Base-by-base conservation (phyloP, 495 filamentous ascomycete genomes). In the Aspergillus indologenus region DNA sequence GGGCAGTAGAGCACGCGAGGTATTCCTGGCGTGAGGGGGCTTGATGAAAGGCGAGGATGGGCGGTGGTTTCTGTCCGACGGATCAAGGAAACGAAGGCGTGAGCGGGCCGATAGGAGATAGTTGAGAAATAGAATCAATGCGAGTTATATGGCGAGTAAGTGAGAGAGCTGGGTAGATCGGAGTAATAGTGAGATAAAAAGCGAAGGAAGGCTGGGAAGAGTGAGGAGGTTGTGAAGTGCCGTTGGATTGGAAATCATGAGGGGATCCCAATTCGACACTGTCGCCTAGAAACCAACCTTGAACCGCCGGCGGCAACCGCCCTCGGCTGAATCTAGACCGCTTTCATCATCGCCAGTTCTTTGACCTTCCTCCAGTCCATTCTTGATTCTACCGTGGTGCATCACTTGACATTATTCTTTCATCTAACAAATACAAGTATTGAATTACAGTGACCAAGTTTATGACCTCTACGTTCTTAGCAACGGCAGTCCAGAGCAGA, bases 291-390 rank as follows among this genome's bases (percentile, higher is more conserved):
- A 52, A 44, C 48, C 56, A 58, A 58, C 56, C 47, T 31, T n/a
- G n/a, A n/a, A n/a, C n/a, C n/a, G n/a, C n/a, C n/a, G n/a, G n/a
- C n/a, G n/a, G 48, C 56, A 47, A 47, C 57, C 46, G 26, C 56
- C 45, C 53, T 61, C 53, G 47, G 60, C 55, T 26, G 31, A 11
- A 54, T 63, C 61, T 63, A 63, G 61, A 63, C 61, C 54, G 57
- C 61, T 57, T 60, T 63, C 45, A 26, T 40, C 22, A 40, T 40
- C 26, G 44, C 26, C 14, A 29, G 14, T 15, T 23, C 15, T 31
- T 49, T 49, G 42, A 26, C 42, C 40, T 42, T 49, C 52, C 15
- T 29, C 34, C 19, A 54, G 23, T 20, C 52, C 3, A 54, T 50
- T 7, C 2, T 40, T 7, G 34, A 40, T 40, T 40, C 34, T 40